A percentile compares a stretch with the other conserved stretches of the same genome.
Evolutionary conservation across 306 rosid species (phyloP).

Genomic region (Ziziphus jujuba): DNA sequence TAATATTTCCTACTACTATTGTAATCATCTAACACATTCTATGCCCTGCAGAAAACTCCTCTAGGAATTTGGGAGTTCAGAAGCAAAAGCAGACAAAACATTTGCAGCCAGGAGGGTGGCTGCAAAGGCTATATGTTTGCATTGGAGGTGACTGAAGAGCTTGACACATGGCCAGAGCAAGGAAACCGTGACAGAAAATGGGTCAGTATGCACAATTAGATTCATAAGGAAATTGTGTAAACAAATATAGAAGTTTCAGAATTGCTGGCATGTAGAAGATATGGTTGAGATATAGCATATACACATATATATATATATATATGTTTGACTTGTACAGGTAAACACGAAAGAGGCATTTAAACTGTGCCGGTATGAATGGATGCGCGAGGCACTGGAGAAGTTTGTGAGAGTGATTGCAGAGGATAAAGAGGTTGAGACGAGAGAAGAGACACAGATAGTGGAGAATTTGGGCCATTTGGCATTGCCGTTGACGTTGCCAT

Average conservation of each 20-base stretch:
- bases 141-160: constrained; percentile 79
- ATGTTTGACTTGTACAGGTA: constrained; percentile 39
- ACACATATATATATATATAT: neutral
- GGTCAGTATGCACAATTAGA: constrained; percentile 38
- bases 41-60: constrained; percentile 53
- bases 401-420: constrained; percentile 57
- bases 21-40: neutral
- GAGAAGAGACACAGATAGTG: constrained; percentile 15
- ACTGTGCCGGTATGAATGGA: constrained; percentile 86
- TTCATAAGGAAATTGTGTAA: neutral
- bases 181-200: constrained; percentile 61
- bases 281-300: no score
- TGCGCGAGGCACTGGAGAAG: constrained; percentile 64
- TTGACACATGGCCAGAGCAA: constrained; percentile 78
- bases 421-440: constrained; percentile 23
- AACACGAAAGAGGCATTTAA: constrained; percentile 58
- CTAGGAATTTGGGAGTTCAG: constrained; percentile 86
- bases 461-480: neutral
- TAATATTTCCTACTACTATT: no score
- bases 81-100: constrained; percentile 73
- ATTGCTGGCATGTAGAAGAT: neutral
- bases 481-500: neutral
- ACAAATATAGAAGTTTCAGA: neutral
- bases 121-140: constrained; percentile 92
- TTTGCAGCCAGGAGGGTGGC: constrained; percentile 61